phyloP scores from a whole-genome alignment of 768 basidiomycete species.

The Sarcodon sp. region DNA sequence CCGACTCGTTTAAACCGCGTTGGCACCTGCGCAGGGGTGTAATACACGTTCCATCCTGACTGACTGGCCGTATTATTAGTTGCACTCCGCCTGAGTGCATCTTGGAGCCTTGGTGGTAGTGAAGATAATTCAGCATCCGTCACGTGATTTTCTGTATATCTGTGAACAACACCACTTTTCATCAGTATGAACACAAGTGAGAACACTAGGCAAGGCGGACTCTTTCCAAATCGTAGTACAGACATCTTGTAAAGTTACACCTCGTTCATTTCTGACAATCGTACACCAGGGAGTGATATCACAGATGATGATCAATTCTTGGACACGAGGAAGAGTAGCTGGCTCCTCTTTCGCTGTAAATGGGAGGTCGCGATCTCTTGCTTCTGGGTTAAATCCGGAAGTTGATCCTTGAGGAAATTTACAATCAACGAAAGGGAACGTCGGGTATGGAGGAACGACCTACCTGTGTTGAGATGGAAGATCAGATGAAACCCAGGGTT shows the following conservation, averaged over 20 bases:
- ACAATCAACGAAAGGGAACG: background rate
- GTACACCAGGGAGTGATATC: conserved; percentile 69
- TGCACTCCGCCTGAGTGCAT: conserved; percentile 56
- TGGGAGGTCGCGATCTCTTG: conserved; percentile 45
- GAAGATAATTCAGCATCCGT: conserved; percentile 53
- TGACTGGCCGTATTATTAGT: conserved; percentile 21
- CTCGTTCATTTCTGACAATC: conserved; percentile 53
- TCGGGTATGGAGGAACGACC: conserved; percentile 2
- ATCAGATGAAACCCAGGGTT: conserved; percentile 43
- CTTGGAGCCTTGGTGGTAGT: conserved; percentile 53
- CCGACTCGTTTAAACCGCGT: conserved; percentile 51
- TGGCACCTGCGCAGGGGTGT: conserved; percentile 28
- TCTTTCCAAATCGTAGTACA: conserved; percentile 63
- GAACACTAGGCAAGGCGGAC: conserved; percentile 26
- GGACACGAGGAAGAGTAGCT: conserved; percentile 24
- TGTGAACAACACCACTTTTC: conserved; percentile 15
- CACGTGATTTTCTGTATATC: conserved; percentile 57
- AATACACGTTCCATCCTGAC: conserved; percentile 31
- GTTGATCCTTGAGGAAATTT: conserved; percentile 32
- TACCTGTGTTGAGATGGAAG: conserved; percentile 62
- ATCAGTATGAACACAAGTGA: background rate
- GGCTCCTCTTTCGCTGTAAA: conserved; percentile 27
- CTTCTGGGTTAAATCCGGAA: conserved; percentile 46
- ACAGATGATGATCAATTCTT: conserved; percentile 22
- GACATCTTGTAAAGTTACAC: conserved; percentile 71